Conservation (phyloP, 225 moss, liverwort and hornwort species). For the Climacium dendroides region DNA sequence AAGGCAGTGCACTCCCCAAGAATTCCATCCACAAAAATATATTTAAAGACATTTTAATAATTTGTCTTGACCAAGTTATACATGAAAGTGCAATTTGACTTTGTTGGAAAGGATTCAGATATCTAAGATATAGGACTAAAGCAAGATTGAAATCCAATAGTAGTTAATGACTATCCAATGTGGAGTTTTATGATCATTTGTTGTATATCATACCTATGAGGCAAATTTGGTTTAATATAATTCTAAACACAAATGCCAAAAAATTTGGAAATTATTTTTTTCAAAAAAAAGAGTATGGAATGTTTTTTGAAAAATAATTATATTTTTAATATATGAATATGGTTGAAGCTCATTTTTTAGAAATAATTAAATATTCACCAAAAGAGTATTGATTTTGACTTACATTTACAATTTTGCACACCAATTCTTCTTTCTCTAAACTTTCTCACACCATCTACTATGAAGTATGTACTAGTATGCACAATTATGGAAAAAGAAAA, state of each 20-base stretch:
- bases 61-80: background rate
- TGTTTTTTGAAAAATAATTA: background rate
- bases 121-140: background rate
- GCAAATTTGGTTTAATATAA: background rate
- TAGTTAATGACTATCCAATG: background rate
- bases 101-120: background rate
- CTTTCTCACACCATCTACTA: no score
- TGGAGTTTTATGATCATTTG: background rate
- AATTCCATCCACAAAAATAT: background rate
- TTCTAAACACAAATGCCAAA: background rate
- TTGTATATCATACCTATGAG: background rate
- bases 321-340: background rate
- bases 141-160: background rate
- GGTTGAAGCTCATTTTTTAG: no score
- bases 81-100: background rate
- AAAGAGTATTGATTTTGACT: accelerated
- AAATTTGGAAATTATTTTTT: background rate
- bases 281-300: no score
- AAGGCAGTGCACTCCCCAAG: no score
- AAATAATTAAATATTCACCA: background rate
- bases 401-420: background rate
- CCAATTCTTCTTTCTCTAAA: background rate
- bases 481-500: background rate
- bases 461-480: background rate
- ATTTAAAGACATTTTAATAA: background rate